Evolutionary conservation across 2,329 filamentous ascomycete genomes (phyloP).

Genomic region (Stemphylium vesicarium): DNA sequence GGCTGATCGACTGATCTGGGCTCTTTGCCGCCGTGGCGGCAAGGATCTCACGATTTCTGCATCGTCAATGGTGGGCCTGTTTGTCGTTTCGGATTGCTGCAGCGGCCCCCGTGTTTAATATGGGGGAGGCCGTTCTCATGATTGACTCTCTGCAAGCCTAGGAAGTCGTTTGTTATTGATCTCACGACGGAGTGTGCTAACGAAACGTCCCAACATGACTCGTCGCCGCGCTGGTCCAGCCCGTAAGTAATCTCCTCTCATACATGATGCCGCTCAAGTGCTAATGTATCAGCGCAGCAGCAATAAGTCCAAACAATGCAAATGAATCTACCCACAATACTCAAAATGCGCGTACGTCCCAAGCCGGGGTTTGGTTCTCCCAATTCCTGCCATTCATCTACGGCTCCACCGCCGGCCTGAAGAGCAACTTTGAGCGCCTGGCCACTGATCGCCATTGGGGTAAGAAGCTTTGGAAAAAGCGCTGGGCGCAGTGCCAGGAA

Average conservation of each 20-base stretch:
- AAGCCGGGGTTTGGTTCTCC: conserved; percentile 11
- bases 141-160: neutral
- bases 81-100: neutral
- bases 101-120: neutral
- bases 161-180: neutral
- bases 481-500: conserved; percentile 13
- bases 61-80: neutral
- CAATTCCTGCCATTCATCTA: conserved; percentile 10
- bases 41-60: neutral
- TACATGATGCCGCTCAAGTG: too few species aligned
- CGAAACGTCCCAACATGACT: neutral
- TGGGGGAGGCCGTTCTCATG: neutral
- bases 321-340: neutral
- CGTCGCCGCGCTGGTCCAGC: neutral
- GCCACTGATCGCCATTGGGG: conserved; percentile 12
- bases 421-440: conserved; percentile 15
- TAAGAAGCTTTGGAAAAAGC: neutral
- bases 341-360: neutral
- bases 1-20: neutral
- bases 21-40: neutral
- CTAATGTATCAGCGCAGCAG: too few species aligned
- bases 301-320: too few species aligned
- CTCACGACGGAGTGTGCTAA: neutral
- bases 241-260: neutral
- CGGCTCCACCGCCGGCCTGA: conserved; percentile 1